Conservation (phyloP, 139 green algal species). For the Haematococcus sp. region DNA sequence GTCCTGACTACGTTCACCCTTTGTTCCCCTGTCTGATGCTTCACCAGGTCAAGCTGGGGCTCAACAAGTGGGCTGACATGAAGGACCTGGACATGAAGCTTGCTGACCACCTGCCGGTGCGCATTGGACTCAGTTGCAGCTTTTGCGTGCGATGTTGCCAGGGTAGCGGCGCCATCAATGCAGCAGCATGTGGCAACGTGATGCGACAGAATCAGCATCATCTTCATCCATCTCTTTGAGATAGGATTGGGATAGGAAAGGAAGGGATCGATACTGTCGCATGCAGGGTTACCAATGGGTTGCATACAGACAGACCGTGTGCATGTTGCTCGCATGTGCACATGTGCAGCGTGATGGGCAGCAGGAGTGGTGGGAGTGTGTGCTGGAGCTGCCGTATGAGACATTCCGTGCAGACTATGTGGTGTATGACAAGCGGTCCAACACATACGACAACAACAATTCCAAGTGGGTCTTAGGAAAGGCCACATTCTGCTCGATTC, state of each 20-base stretch:
- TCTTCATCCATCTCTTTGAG: too few relatives aligned
- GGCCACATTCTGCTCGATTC: too few relatives aligned
- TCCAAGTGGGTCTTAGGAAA: slow-evolving; percentile 5
- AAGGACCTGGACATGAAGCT: slow-evolving; percentile 50
- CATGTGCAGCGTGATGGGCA: slow-evolving; percentile 3
- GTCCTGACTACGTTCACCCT: too few relatives aligned
- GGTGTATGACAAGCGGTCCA: slow-evolving; percentile 53
- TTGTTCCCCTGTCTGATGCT: too few relatives aligned
- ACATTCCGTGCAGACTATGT: slow-evolving; percentile 81
- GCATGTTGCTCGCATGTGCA: too few relatives aligned
- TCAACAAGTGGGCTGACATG: slow-evolving; percentile 82
- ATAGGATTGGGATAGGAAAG: too few relatives aligned
- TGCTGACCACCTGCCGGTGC: slow-evolving; percentile 28
- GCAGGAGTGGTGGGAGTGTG: slow-evolving; percentile 53
- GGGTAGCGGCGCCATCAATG: background rate
- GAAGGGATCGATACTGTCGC: too few relatives aligned
- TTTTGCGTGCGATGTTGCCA: too few relatives aligned
- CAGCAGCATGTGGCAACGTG: too few relatives aligned
- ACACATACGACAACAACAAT: slow-evolving; percentile 74
- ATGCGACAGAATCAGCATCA: too few relatives aligned
- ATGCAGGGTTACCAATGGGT: too few relatives aligned
- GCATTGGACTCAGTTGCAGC: background rate
- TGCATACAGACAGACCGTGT: too few relatives aligned
- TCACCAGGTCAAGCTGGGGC: slow-evolving; percentile 70
- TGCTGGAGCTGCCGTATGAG: slow-evolving; percentile 51